Evolutionary conservation across 169 alveolate species (phyloP).

Genomic region (Fabrea salina): DNA sequence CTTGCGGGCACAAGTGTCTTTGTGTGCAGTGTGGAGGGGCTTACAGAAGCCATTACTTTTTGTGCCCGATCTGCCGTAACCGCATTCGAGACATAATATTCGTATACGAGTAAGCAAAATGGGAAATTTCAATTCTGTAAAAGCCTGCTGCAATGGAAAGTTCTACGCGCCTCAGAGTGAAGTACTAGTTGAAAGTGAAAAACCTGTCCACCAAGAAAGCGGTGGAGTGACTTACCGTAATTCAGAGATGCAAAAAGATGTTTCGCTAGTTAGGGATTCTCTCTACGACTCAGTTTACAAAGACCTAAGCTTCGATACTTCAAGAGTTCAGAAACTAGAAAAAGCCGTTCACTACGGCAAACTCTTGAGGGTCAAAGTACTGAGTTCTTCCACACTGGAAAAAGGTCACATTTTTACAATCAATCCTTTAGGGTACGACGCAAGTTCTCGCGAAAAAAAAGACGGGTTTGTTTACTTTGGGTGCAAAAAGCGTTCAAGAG

Average conservation of each 20-base stretch:
- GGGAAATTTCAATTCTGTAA: too few species aligned
- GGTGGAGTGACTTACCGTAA: too few species aligned
- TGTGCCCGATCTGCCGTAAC: background rate
- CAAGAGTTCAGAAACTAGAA: slow-evolving; percentile 4
- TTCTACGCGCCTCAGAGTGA: too few species aligned
- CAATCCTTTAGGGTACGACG: slow-evolving; percentile 44
- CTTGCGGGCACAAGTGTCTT: background rate
- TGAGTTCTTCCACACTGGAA: background rate
- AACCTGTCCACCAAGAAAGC: too few species aligned
- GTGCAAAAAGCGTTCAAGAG: slow-evolving; percentile 37
- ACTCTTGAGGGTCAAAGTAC: background rate
- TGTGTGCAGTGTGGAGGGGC: background rate
- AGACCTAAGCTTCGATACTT: background rate
- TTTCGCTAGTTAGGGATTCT: too few species aligned
- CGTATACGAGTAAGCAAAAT: background rate
- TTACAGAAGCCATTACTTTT: background rate
- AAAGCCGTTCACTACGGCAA: slow-evolving; percentile 13
- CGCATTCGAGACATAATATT: background rate
- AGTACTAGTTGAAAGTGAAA: too few species aligned
- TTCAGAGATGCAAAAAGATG: too few species aligned
- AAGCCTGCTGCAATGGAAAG: too few species aligned
- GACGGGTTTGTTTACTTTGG: slow-evolving; percentile 70
- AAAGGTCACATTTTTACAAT: slow-evolving; percentile 38
- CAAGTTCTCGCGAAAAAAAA: slow-evolving; percentile 31
- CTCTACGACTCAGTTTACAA: background rate